Evolutionary conservation across 129 eudicot species (phyloP).

Genomic region (Flaveria bidentis): DNA sequence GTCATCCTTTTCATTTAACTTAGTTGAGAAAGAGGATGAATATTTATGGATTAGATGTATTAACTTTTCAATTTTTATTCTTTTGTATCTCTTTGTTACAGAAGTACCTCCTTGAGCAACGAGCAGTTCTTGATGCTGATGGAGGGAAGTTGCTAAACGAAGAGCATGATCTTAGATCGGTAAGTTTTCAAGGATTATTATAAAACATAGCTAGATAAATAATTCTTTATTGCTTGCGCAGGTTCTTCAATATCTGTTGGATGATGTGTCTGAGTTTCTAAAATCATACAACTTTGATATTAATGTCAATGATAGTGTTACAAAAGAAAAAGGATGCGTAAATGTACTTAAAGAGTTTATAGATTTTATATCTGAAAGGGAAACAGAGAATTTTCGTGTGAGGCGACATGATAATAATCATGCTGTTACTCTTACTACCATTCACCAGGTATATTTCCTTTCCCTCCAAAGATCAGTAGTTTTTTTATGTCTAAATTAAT

Average conservation of each 20-base stretch:
- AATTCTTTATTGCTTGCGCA: slow-evolving; percentile 37
- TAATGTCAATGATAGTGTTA: slow-evolving; percentile 35
- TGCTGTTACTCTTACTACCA: slow-evolving; percentile 93
- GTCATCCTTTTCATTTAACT: slow-evolving; percentile 24
- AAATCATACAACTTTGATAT: slow-evolving; percentile 47
- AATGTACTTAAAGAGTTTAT: slow-evolving; percentile 63
- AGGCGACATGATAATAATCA: slow-evolving; percentile 76
- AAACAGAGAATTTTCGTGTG: slow-evolving; percentile 74
- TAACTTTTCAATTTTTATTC: background rate
- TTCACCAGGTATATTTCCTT: slow-evolving; percentile 75
- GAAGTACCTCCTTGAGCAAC: slow-evolving; percentile 95
- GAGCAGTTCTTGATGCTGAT: slow-evolving; percentile 82
- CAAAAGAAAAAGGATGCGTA: slow-evolving; percentile 59
- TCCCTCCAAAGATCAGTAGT: background rate
- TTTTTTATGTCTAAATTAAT: background rate
- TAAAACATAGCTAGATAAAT: slow-evolving; percentile 3
- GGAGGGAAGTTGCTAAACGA: slow-evolving; percentile 89
- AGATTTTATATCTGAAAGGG: slow-evolving; percentile 80
- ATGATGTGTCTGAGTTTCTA: slow-evolving; percentile 81
- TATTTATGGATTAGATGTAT: slow-evolving; percentile 2
- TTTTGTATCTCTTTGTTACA: slow-evolving; percentile 36
- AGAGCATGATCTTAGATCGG: slow-evolving; percentile 91
- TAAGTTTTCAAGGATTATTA: slow-evolving; percentile 36
- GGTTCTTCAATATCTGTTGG: slow-evolving; percentile 90
- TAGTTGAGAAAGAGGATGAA: background rate